These are phyloP conservation scores for Cryptococcus sp. DNA, from an alignment of 1,284 basidiomycete species.

Conservation along the genomic window DNA sequence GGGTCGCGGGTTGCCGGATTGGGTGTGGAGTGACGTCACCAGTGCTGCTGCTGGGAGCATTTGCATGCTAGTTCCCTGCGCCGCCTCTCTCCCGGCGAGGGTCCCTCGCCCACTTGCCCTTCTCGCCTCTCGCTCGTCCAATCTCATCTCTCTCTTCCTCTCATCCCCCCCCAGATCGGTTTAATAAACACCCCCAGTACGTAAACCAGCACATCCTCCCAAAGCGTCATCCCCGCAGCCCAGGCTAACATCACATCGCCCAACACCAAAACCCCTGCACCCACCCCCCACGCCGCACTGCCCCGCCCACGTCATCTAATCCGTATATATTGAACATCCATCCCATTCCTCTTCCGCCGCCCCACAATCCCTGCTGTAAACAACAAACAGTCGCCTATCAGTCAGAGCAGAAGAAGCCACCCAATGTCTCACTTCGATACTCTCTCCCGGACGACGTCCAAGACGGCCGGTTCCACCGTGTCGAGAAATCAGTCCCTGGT, in stretches of 20 bases:
- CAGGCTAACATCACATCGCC: too few species aligned
- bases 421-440: constrained; percentile 51
- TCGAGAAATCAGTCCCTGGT: constrained; percentile 72
- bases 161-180: not conserved
- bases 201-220: too few species aligned
- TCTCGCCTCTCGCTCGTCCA: not conserved
- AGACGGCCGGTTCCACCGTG: constrained; percentile 60
- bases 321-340: not conserved
- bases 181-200: too few species aligned
- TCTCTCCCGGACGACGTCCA: constrained; percentile 58
- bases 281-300: not conserved
- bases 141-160: not conserved
- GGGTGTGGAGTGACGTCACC: not conserved
- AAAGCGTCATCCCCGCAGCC: too few species aligned
- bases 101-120: too few species aligned
- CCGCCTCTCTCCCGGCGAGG: too few species aligned
- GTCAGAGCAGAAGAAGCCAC: not conserved
- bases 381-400: constrained; percentile 4
- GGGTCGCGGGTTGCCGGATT: not conserved
- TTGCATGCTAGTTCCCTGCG: too few species aligned
- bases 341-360: not conserved
- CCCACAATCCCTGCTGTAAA: not conserved
- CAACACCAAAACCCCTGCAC: not conserved
- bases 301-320: not conserved
- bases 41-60: not conserved